phyloP scores from a whole-genome alignment of 2,329 filamentous ascomycete species.

The Nigrospora osmanthi region DNA sequence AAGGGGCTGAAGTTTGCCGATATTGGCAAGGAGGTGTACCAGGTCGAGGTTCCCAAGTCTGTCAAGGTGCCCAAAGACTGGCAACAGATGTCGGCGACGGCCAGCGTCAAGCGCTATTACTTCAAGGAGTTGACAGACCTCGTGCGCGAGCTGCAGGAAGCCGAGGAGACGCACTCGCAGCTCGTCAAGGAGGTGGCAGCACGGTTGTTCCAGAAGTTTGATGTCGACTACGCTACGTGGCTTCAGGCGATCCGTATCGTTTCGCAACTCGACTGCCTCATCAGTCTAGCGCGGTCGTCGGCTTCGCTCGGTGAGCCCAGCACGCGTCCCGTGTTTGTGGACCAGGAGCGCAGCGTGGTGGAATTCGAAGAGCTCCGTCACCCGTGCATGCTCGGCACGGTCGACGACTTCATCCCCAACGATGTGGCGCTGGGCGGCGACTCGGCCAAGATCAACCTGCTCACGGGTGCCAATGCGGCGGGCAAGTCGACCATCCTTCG shows the following conservation, averaged over 20 bases:
- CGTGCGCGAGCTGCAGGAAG: constrained; percentile 84
- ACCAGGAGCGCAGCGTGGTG: constrained; percentile 77
- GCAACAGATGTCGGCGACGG: constrained; percentile 94
- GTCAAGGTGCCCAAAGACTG: constrained; percentile 82
- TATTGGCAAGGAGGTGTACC: constrained; percentile 94
- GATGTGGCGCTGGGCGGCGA: constrained; percentile 81
- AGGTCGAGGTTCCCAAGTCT: constrained; percentile 81
- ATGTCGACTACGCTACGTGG: constrained; percentile 79
- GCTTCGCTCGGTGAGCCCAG: constrained; percentile 75
- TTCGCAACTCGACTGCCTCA: constrained; percentile 87
- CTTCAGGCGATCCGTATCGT: constrained; percentile 83
- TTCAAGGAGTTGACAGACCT: constrained; percentile 74
- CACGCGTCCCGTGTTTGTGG: constrained; percentile 82
- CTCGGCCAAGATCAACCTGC: constrained; percentile 73
- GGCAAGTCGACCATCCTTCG: constrained; percentile 94
- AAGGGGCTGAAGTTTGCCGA: constrained; percentile 69
- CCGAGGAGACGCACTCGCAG: constrained; percentile 87
- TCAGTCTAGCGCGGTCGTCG: constrained; percentile 87
- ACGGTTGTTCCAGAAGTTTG: constrained; percentile 81
- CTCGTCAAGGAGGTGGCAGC: constrained; percentile 79
- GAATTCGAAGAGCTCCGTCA: constrained; percentile 90
- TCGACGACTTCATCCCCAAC: constrained; percentile 94
- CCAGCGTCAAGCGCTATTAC: constrained; percentile 88
- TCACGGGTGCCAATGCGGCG: constrained; percentile 94
- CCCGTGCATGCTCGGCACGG: constrained; percentile 84